Percentiles rank a stretch among this genome's conserved stretches.
Evolutionary conservation across 345 rosid species (phyloP).

Genomic region (Crucihimalaya himalaica): DNA sequence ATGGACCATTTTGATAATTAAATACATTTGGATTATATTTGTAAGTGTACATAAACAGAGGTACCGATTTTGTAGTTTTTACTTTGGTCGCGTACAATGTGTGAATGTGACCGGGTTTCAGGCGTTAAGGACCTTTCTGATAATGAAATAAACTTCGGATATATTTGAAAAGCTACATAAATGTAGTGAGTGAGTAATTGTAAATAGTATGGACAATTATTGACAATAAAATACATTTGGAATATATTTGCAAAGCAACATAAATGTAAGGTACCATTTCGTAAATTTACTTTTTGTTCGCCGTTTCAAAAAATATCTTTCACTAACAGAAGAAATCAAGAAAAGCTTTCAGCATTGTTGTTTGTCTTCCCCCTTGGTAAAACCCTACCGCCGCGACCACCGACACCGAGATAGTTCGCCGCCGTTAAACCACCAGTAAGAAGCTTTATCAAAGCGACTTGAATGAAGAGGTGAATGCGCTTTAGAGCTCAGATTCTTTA

Average conservation of each 20-base stretch:
- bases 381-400: slow-evolving; percentile 44
- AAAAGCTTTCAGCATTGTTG: slow-evolving; percentile 3
- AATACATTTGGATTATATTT: neutral
- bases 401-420: slow-evolving; percentile 14
- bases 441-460: neutral
- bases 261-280: neutral
- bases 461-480: slow-evolving; percentile 11
- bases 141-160: neutral
- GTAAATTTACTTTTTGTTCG: neutral
- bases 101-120: too few species aligned
- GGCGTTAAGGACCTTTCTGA: neutral
- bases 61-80: neutral
- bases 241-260: neutral
- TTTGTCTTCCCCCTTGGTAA: neutral
- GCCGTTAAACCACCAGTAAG: neutral
- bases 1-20: neutral
- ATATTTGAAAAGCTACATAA: neutral
- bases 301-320: slow-evolving; percentile 23
- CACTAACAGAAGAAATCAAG: neutral
- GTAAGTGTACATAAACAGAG: fast-evolving
- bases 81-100: too few species aligned
- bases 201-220: neutral
- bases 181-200: neutral
- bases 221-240: too few species aligned
- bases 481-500: slow-evolving; percentile 11